These are phyloP conservation scores for Breviolum minutum DNA, from an alignment of 73 alveolate species.

Conservation along the genomic window DNA sequence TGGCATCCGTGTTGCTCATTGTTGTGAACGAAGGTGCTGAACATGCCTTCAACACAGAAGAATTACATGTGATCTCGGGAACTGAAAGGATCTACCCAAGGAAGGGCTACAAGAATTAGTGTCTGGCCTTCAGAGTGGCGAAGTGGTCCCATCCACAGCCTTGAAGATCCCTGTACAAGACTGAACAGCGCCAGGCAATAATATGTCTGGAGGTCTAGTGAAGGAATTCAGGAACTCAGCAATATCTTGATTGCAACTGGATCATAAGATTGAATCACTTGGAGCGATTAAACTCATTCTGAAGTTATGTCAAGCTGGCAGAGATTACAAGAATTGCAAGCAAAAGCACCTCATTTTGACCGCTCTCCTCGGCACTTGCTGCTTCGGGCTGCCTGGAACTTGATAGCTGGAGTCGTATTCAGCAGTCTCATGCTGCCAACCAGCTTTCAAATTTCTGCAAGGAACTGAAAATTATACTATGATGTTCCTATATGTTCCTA, in stretches of 20 bases:
- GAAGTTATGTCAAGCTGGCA: neutral
- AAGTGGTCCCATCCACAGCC: slow-evolving; percentile 49
- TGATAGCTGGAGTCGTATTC: no score
- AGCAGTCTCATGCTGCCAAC: no score
- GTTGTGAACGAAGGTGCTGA: slow-evolving; percentile 92
- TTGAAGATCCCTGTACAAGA: neutral
- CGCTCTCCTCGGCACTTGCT: no score
- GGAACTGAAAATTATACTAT: neutral
- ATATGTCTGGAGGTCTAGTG: neutral
- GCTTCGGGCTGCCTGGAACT: no score
- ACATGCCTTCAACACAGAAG: slow-evolving; percentile 50
- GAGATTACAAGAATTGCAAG: neutral
- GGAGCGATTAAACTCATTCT: no score
- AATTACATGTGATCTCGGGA: neutral
- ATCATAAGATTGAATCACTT: no score
- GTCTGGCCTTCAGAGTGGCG: slow-evolving; percentile 22
- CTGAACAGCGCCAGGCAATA: neutral
- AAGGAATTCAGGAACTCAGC: neutral
- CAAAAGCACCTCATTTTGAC: no score
- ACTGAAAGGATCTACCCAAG: neutral
- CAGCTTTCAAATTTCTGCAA: neutral
- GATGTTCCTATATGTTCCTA: neutral
- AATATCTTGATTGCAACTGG: no score
- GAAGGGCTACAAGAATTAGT: neutral
- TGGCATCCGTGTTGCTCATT: slow-evolving; percentile 16